Base-by-base conservation (phyloP, 2,329 filamentous ascomycete species). In the Monilinia aucupariae region DNA sequence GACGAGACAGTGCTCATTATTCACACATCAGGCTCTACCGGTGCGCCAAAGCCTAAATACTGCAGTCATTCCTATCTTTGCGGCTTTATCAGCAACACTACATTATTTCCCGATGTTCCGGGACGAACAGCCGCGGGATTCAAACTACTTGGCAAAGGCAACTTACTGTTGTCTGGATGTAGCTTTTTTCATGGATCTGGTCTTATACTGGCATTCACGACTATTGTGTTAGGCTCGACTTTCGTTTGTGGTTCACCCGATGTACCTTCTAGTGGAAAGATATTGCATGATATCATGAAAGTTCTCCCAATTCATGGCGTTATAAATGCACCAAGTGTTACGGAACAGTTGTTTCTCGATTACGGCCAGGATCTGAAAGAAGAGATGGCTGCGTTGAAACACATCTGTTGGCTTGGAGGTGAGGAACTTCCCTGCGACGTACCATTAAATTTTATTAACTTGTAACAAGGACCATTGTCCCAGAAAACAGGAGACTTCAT, bases 1-100 rank as follows among this genome's bases (percentile, higher is more conserved):
- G 64, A 74, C 41, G 77, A 79, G 1, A 74, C 75, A 0, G 75
- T 77, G 2, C 70, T 68, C 39, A 72, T 74, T 22, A 70, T 72
- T 1, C 68, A 71, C 34, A 13, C 69, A n/a, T 68, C 69, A 34
- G 84, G 85, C 3, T 84, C 81, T 0, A 80, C 85, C 0, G 84
- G 85, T 0, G 75, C 86, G 0, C 85, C 85, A 0, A 87, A 87
- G 61, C 80, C 81, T 0, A 82, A 83, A 52, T 79, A 76, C 64
- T 77, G 80, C 49, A 80, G 78, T 2, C 78, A 84, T 61, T 67
- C n/a, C 3, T 66, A 70, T 39, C 63, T 76, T 7, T 69, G 70
- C 1, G 73, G 75, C 0, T 72, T 76, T 69, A 76, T 79, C 65
- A 73, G 34, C 37, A 27, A 25, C 43, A 15, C 2, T 4, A 34